A percentile compares a stretch with the other conserved stretches of the same genome.
These are phyloP conservation scores for Rhodotorula sp. DNA, from an alignment of 1,284 basidiomycete species.

Conservation along the genomic window DNA sequence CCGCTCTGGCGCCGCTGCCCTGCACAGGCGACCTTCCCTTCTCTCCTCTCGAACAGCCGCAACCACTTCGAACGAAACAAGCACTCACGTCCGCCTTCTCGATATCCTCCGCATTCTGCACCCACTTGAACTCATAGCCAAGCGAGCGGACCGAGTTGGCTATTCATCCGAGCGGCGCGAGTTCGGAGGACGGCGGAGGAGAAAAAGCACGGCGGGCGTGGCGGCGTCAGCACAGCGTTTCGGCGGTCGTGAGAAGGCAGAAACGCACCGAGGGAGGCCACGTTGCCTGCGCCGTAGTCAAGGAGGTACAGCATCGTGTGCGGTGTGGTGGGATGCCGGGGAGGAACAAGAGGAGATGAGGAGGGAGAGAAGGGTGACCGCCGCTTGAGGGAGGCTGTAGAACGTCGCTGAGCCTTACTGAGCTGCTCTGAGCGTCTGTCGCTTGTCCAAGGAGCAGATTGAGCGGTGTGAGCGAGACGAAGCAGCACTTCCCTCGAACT, in stretches of 20 bases:
- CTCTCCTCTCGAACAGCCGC: background rate
- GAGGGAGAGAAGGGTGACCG: background rate
- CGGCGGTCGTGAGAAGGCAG: background rate
- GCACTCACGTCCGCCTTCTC: conserved; percentile 78
- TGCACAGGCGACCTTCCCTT: background rate
- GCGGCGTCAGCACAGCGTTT: background rate
- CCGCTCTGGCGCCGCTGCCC: background rate
- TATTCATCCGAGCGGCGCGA: conserved; percentile 2
- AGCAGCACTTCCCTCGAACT: background rate
- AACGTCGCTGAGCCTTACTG: background rate
- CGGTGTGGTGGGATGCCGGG: background rate
- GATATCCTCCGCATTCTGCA: conserved; percentile 79
- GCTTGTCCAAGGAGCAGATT: no score
- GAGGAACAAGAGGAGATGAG: background rate
- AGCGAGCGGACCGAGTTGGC: conserved; percentile 88
- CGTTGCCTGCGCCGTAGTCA: conserved; percentile 95
- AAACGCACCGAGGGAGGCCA: conserved; percentile 60
- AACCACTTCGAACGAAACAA: background rate
- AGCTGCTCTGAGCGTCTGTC: background rate
- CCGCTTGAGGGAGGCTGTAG: background rate
- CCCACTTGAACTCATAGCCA: conserved; percentile 88
- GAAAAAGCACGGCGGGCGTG: background rate
- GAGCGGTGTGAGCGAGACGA: background rate
- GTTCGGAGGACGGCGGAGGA: background rate
- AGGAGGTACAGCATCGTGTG: conserved; percentile 67